These are phyloP conservation scores for Rhodotorula sp. DNA, from an alignment of 1,284 basidiomycete species.

Conservation along the genomic window DNA sequence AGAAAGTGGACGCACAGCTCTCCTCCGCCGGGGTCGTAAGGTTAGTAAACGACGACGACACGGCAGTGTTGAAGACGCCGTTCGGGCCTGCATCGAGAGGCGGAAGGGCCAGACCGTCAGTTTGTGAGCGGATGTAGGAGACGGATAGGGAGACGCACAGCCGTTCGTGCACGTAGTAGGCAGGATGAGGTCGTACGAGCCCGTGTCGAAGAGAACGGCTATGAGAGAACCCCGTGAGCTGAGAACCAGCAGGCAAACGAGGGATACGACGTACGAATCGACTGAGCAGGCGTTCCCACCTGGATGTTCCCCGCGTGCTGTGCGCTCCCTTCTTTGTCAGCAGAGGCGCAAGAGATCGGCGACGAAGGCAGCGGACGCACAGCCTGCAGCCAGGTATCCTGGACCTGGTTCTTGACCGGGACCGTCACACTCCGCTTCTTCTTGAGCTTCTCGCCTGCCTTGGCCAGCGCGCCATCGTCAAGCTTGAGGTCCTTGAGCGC, in stretches of 20 bases:
- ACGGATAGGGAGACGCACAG: background rate
- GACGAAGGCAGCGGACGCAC: background rate
- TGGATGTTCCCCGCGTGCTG: background rate
- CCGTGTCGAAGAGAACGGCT: conserved; percentile 10
- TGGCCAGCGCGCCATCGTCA: background rate
- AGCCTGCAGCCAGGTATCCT: background rate
- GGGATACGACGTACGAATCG: background rate
- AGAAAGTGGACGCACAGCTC: background rate
- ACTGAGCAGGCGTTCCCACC: background rate
- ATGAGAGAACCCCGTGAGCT: background rate
- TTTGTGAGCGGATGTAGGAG: background rate
- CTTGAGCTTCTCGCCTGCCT: background rate
- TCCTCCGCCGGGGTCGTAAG: background rate
- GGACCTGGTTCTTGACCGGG: background rate
- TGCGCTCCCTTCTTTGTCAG: background rate
- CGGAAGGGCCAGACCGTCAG: background rate
- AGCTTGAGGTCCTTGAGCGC: background rate
- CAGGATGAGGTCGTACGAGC: conserved; percentile 5
- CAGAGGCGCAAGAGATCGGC: background rate
- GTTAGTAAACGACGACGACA: background rate
- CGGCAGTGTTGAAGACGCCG: background rate
- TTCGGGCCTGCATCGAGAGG: background rate
- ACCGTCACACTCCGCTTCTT: background rate
- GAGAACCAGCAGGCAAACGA: background rate
- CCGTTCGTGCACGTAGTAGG: background rate